Evolutionary conservation across 495 filamentous ascomycete species (phyloP).

Genomic region (Penicillium longicatenatum): DNA sequence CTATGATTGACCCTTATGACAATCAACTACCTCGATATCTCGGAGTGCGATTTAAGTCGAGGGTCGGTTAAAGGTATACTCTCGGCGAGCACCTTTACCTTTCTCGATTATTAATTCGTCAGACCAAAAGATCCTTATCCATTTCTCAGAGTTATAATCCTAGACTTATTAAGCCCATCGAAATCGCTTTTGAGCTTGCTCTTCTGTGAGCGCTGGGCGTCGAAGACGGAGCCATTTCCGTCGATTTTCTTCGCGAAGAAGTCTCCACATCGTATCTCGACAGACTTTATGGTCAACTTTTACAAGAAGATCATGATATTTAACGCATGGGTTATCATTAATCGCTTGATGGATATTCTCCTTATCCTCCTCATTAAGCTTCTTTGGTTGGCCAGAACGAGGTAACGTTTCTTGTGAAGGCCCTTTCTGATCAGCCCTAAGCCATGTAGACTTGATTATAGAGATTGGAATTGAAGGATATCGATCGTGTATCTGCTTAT

Average conservation of each 20-base stretch:
- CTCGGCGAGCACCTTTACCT: no score
- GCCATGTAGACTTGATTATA: slow-evolving; percentile 10
- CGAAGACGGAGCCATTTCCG: slow-evolving; percentile 8
- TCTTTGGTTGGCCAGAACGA: slow-evolving; percentile 12
- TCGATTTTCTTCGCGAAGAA: slow-evolving; percentile 5
- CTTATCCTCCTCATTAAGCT: slow-evolving; percentile 15
- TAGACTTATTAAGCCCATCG: no score
- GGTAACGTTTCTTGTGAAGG: slow-evolving; percentile 3
- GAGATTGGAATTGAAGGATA: slow-evolving; percentile 12
- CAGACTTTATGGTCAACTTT: slow-evolving; percentile 13
- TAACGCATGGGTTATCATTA: slow-evolving; percentile 9
- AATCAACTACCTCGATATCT: no score
- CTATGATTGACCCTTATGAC: not conserved
- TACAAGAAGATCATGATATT: slow-evolving; percentile 14
- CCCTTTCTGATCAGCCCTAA: slow-evolving; percentile 8
- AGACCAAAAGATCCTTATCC: no score
- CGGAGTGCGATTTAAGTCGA: no score
- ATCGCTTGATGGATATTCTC: slow-evolving; percentile 8
- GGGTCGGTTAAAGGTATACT: no score
- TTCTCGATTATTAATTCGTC: no score
- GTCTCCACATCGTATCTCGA: slow-evolving; percentile 9
- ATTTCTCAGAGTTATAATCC: no score
- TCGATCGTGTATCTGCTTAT: slow-evolving; percentile 16
- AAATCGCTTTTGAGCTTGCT: no score
- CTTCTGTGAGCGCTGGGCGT: not conserved